Base-by-base conservation (phyloP, 768 basidiomycete species). In the Asterophora parasitica region DNA sequence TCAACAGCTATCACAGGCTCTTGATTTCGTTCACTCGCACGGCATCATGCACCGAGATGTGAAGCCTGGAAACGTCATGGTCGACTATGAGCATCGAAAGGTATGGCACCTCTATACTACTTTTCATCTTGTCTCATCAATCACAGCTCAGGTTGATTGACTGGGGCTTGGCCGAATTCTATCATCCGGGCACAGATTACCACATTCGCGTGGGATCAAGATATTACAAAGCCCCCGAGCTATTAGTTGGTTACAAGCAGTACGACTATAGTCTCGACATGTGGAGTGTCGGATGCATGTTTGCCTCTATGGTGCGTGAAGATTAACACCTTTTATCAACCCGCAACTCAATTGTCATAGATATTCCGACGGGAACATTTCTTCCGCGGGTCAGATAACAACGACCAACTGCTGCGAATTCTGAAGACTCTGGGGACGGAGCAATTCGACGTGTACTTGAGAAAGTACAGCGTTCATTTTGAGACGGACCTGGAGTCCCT, bases 131-230 rank as follows among this genome's bases (percentile, higher is more conserved):
- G 42, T 46, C 12, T 49, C 15, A 49, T 33, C n/a, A 37, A 13
- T 42, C 51, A 23, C 52, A 78, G 78, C 59, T 79, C 40, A 67
- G 75, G 19, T 61, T 87, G 49, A 87, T 86, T 52, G 85, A 87
- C 65, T 87, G 85, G 85, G 85, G 85, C 28, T 63, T 87, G 46
- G 85, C 83, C 30, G 85, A 87, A 60, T 87, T 87, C 63, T 87
- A 86, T 61, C 82, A 85, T 56, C 78, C 83, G 2, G 74, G 75
- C 39, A 81, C 78, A 38, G 76, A 83, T 30, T 85, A 85, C 65
- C 84, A 86, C 58, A 82, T 86, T 49, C 76, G 85, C 26, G 85
- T 86, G 16, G 83, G 83, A 15, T 79, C 76, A 44, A 72, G 83
- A 55, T 85, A 85, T 63, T 87, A 82, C 73, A 85, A 87, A 61